phyloP scores from a whole-genome alignment of 176 grass and related monocot species.

The Zizania latifolia region DNA sequence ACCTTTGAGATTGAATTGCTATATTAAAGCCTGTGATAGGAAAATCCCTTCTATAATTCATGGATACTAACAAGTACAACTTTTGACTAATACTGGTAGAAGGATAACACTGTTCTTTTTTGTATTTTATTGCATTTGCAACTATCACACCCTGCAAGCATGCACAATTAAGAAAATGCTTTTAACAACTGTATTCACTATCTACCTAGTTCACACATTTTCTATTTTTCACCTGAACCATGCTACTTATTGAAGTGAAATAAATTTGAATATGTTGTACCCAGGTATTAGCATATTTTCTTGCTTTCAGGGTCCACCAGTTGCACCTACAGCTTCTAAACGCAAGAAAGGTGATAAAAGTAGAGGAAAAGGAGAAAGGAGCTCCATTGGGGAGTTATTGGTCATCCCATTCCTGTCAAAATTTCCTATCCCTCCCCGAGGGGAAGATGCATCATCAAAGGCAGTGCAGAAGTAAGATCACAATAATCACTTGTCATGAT shows the following conservation, averaged over 20 bases:
- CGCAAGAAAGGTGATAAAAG: slow-evolving; percentile 88
- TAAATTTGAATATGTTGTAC: not conserved
- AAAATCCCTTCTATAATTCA: not conserved
- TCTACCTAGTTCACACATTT: not conserved
- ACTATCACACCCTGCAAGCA: not conserved
- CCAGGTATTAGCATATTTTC: not conserved
- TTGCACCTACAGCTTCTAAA: slow-evolving; percentile 62
- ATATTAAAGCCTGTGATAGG: not conserved
- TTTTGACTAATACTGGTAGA: not conserved
- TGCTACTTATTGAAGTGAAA: slow-evolving; percentile 5
- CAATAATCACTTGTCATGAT: not conserved
- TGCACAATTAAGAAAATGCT: slow-evolving; percentile 7
- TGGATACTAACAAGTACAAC: not conserved
- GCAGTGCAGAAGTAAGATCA: slow-evolving; percentile 58
- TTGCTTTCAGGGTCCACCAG: slow-evolving; percentile 66
- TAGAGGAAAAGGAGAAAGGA: slow-evolving; percentile 69
- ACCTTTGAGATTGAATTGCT: slow-evolving; percentile 4
- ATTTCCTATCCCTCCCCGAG: slow-evolving; percentile 59
- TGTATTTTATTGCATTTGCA: not conserved
- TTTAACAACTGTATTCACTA: not conserved
- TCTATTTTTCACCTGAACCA: slow-evolving; percentile 2
- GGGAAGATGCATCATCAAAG: slow-evolving; percentile 65
- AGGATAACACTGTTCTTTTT: not conserved
- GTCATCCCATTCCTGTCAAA: slow-evolving; percentile 89
- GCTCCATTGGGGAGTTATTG: slow-evolving; percentile 77